phyloP scores from a whole-genome alignment of 768 basidiomycete genomes.

The Mycena capillaripes region DNA sequence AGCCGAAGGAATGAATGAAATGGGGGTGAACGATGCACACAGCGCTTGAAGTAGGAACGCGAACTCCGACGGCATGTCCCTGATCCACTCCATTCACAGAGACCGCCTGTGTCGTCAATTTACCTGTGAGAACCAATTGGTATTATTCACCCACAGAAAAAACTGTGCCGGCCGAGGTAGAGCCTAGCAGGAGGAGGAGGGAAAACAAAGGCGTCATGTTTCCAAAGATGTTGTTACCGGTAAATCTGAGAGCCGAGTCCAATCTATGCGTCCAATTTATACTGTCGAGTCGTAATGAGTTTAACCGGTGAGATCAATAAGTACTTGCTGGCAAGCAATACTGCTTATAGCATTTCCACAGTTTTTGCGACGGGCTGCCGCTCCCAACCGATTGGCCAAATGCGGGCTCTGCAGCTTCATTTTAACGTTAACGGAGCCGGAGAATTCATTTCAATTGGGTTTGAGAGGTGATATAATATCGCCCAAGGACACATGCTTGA shows the following conservation, averaged over 20 bases:
- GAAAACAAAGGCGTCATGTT: conserved; percentile 2
- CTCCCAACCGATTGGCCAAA: neutral
- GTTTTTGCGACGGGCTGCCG: conserved; percentile 18
- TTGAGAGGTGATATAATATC: neutral
- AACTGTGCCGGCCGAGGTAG: conserved; percentile 1
- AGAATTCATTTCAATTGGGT: neutral
- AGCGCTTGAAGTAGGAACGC: conserved; percentile 55
- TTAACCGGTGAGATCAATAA: neutral
- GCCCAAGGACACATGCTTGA: too few species aligned
- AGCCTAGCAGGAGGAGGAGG: conserved; percentile 4
- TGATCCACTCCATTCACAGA: conserved; percentile 63
- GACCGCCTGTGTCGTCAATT: conserved; percentile 43
- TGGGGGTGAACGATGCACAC: conserved; percentile 37
- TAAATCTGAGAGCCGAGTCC: neutral
- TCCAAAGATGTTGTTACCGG: neutral
- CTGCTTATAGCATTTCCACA: neutral
- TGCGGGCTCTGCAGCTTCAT: neutral
- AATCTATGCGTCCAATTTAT: neutral
- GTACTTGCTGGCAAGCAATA: conserved; percentile 6
- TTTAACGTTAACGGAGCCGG: neutral
- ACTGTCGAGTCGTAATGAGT: neutral
- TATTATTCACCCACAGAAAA: neutral
- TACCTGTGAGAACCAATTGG: neutral
- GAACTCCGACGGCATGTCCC: conserved; percentile 60
- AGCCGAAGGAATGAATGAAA: conserved; percentile 37